Conservation (phyloP, 768 basidiomycete species). For the Thelephora aurantiotincta region DNA sequence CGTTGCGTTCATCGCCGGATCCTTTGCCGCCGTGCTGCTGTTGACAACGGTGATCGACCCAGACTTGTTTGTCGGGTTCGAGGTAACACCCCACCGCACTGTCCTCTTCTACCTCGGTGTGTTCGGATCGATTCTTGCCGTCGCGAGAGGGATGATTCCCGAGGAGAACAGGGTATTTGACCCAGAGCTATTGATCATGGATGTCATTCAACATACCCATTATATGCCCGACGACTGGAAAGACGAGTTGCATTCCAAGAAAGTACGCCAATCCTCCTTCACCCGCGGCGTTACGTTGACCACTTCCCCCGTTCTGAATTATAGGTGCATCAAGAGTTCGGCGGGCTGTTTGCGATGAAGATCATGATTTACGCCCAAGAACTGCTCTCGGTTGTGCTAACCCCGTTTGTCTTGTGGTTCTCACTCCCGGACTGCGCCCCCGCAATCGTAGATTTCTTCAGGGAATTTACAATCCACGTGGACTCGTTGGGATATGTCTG, state of each 20-base stretch:
- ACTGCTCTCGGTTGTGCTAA: constrained; percentile 79
- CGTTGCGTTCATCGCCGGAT: constrained; percentile 90
- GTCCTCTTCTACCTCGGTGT: constrained; percentile 87
- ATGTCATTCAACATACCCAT: constrained; percentile 88
- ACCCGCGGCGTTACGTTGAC: background rate
- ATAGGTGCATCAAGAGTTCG: constrained; percentile 84
- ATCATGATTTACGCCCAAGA: constrained; percentile 78
- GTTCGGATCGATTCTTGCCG: constrained; percentile 79
- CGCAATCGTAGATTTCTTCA: constrained; percentile 92
- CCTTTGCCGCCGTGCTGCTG: constrained; percentile 90
- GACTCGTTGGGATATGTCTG: constrained; percentile 95
- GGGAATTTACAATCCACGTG: constrained; percentile 94
- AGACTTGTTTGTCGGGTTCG: constrained; percentile 85
- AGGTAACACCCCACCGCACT: constrained; percentile 86
- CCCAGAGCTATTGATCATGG: constrained; percentile 83
- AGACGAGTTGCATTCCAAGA: constrained; percentile 74
- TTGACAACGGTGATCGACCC: constrained; percentile 89
- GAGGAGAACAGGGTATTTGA: constrained; percentile 91
- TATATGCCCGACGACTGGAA: constrained; percentile 95
- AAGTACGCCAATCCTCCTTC: constrained; percentile 28
- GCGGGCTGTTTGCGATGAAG: constrained; percentile 90
- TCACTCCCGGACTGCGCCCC: constrained; percentile 84
- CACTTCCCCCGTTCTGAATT: constrained; percentile 3
- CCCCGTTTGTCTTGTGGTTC: constrained; percentile 89
- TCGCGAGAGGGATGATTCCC: constrained; percentile 89